Evolutionary conservation across 345 rosid species (phyloP).

Genomic region (Microthlaspi erraticum): DNA sequence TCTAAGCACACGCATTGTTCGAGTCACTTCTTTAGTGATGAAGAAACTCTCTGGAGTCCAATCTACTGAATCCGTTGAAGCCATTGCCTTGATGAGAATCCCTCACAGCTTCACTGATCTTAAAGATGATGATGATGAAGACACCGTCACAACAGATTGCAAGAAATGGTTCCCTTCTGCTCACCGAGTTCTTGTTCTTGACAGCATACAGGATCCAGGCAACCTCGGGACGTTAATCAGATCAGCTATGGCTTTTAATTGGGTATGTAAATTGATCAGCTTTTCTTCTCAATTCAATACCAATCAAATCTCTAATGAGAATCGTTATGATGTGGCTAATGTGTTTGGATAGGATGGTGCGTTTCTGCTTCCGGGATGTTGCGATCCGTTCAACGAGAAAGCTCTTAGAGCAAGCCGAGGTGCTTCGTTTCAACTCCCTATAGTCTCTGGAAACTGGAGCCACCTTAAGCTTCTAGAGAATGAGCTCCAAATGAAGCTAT

Average conservation of each 20-base stretch:
- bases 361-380: constrained; percentile 96
- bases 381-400: constrained; percentile 91
- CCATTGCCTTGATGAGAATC: constrained; percentile 75
- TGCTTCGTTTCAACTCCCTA: constrained; percentile 82
- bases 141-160: constrained; percentile 39
- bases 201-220: constrained; percentile 94
- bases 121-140: constrained; percentile 25
- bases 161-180: constrained; percentile 67
- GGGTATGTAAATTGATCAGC: constrained; percentile 56
- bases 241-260: constrained; percentile 86
- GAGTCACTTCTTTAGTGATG: constrained; percentile 70
- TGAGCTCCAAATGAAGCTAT: constrained; percentile 69
- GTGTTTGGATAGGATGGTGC: constrained; percentile 69
- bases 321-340: neutral
- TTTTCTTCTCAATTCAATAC: constrained; percentile 3
- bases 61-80: constrained; percentile 77
- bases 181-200: constrained; percentile 81
- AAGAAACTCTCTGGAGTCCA: constrained; percentile 82
- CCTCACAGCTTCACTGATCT: constrained; percentile 66
- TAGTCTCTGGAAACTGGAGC: constrained; percentile 77
- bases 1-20: constrained; percentile 48
- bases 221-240: constrained; percentile 90
- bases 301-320: constrained; percentile 1
- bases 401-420: constrained; percentile 94
- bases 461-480: constrained; percentile 60